Percentiles rank a stretch among this genome's conserved stretches.
Evolutionary conservation across 148 eudicot species (phyloP).

Genomic region (Rhododendron ferrugineum): DNA sequence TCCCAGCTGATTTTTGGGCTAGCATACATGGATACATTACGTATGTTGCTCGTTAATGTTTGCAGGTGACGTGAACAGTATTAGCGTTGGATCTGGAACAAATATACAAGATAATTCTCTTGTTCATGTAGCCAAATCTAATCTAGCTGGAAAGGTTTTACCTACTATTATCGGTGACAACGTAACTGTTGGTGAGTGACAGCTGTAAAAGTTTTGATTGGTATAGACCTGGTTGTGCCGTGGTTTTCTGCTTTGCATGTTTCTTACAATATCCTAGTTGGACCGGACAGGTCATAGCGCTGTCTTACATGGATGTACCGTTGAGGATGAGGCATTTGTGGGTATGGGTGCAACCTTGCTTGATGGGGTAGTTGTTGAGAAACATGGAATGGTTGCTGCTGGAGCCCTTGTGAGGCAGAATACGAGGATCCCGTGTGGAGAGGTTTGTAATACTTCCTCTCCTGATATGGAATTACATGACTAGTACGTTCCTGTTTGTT

Average conservation of each 20-base stretch:
- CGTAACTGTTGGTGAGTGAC: conserved; percentile 86
- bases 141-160: conserved; percentile 82
- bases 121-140: conserved; percentile 95
- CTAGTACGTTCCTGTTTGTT: neutral
- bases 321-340: conserved; percentile 82
- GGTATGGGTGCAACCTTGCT: conserved; percentile 89
- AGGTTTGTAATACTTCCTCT: conserved; percentile 21
- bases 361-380: conserved; percentile 71
- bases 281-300: conserved; percentile 67
- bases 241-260: neutral
- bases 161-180: conserved; percentile 90
- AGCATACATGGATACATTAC: neutral
- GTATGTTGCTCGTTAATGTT: neutral
- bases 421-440: conserved; percentile 53
- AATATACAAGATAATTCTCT: conserved; percentile 97
- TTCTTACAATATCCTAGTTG: conserved; percentile 14
- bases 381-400: conserved; percentile 83
- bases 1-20: neutral
- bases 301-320: conserved; percentile 73
- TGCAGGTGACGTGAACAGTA: conserved; percentile 86
- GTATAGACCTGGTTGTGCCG: neutral
- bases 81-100: conserved; percentile 81
- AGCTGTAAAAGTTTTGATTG: neutral
- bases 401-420: conserved; percentile 77
- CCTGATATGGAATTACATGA: neutral